Percentiles rank a stretch among this genome's conserved stretches.
phyloP scores from a whole-genome alignment of 768 basidiomycete genomes.

The Astraeus odoratus region DNA sequence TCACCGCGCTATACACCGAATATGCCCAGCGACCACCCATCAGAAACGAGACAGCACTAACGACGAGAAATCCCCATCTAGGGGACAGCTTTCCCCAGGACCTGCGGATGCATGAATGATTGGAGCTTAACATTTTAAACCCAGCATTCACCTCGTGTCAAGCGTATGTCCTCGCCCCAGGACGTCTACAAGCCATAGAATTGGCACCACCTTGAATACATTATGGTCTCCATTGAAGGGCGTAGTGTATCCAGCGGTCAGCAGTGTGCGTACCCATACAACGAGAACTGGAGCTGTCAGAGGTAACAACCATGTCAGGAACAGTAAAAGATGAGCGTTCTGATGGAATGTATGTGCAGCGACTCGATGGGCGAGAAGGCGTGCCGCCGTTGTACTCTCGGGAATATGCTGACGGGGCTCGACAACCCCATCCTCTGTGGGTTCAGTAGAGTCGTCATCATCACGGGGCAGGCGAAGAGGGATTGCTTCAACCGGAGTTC shows the following conservation, averaged over 20 bases:
- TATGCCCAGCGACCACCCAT: conserved; percentile 63
- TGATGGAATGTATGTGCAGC: conserved; percentile 35
- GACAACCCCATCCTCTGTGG: neutral
- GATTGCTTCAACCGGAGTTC: conserved; percentile 20
- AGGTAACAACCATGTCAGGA: conserved; percentile 80
- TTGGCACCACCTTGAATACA: conserved; percentile 57
- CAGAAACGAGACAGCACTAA: conserved; percentile 53
- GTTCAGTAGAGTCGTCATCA: neutral
- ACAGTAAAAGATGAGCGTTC: conserved; percentile 55
- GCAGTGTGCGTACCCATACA: conserved; percentile 86
- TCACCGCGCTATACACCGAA: conserved; percentile 56
- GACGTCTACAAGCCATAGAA: conserved; percentile 56
- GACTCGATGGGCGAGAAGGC: conserved; percentile 1
- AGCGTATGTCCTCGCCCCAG: conserved; percentile 47
- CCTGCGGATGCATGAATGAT: neutral
- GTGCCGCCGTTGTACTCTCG: neutral
- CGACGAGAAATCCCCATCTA: conserved; percentile 46
- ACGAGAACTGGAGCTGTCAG: conserved; percentile 69
- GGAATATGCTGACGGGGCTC: neutral
- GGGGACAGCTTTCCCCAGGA: conserved; percentile 17
- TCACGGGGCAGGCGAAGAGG: conserved; percentile 8
- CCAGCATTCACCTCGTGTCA: conserved; percentile 30
- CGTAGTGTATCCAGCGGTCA: conserved; percentile 69
- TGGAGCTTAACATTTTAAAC: neutral
- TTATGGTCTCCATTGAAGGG: conserved; percentile 82